A percentile compares a stretch with the other conserved stretches of the same genome.
Conservation (phyloP, 371 early-diverging fungal genomes). For the Saksenaea vasiformis region DNA sequence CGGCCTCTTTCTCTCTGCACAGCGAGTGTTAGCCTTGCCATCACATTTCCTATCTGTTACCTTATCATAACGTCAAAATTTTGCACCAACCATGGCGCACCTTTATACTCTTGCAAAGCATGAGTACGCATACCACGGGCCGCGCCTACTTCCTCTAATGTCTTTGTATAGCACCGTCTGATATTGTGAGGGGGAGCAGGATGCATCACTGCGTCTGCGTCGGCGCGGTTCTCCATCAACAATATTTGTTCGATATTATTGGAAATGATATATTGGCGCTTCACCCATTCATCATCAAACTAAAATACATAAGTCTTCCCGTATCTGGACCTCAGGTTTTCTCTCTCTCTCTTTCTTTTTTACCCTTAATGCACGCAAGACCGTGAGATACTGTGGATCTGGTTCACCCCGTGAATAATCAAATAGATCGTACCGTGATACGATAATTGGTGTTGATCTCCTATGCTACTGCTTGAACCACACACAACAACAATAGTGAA, state of each 20-base stretch:
- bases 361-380: constrained; percentile 67
- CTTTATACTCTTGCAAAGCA: constrained; percentile 31
- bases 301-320: constrained; percentile 7
- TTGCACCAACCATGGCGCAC: constrained; percentile 44
- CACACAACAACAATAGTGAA: not conserved
- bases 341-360: not conserved
- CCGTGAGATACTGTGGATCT: constrained; percentile 58
- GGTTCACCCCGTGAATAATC: constrained; percentile 78
- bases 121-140: constrained; percentile 45
- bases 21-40: not conserved
- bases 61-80: constrained; percentile 45
- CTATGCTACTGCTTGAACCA: not conserved
- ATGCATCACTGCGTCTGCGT: constrained; percentile 75
- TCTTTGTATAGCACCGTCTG: constrained; percentile 61
- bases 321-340: too few species aligned
- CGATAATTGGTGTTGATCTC: constrained; percentile 49
- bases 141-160: constrained; percentile 70
- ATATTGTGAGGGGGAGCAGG: constrained; percentile 71
- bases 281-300: constrained; percentile 74
- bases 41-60: constrained; percentile 22
- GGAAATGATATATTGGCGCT: constrained; percentile 74
- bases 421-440: constrained; percentile 67
- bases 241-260: constrained; percentile 76
- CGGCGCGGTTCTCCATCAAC: constrained; percentile 68
- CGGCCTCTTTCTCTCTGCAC: not conserved